Base-by-base conservation (phyloP, 495 filamentous ascomycete genomes). In the Aspergillus cristatus region DNA sequence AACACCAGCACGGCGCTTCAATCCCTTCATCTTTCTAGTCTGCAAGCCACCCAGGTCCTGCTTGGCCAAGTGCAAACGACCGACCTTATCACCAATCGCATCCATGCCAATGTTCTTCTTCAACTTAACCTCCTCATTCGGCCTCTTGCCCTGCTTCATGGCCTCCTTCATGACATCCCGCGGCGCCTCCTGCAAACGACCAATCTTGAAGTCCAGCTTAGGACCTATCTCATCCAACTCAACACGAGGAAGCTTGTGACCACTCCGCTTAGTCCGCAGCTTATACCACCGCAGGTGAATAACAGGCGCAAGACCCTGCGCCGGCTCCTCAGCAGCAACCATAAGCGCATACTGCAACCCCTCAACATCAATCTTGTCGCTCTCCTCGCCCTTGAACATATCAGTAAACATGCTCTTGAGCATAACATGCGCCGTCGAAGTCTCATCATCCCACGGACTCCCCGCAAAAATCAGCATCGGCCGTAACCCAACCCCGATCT, bases 21-120 rank as follows among this genome's bases (percentile, higher is more conserved):
- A 60, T 41, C 91, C 91, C 78, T 98, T 98, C 89, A 98, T 96
- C 79, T 98, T 98, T 54, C 91, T 76, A 32, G 86, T 95, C 76
- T 97, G 91, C 62, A 98, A 57, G 42, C 80, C 73, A 41, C 67
- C 70, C 25, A 98, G 71, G 65, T 97, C 90, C 62, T 96, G 86
- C 70, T 84, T 87, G 54, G 82, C 86, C 18, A 91, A 60, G 65
- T 98, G 93, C 38, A 98, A 86, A 39, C 87, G 75, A 37, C 93
- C 91, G 37, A 97, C 66, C 76, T 97, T 96, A 56, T 98, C 93
- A 55, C 93, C 91, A 44, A 98, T 82, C 30, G 80, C 62, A 57
- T 96, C 90, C 45, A 83, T 94, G 42, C 74, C 70, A 45, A 97
- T 79, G 58, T 98, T 98, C 82, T 97, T 97, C 84, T 88, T 96